phyloP scores from a whole-genome alignment of 2,329 filamentous ascomycete species.

The Immersiporthe knoxdaviesiana region DNA sequence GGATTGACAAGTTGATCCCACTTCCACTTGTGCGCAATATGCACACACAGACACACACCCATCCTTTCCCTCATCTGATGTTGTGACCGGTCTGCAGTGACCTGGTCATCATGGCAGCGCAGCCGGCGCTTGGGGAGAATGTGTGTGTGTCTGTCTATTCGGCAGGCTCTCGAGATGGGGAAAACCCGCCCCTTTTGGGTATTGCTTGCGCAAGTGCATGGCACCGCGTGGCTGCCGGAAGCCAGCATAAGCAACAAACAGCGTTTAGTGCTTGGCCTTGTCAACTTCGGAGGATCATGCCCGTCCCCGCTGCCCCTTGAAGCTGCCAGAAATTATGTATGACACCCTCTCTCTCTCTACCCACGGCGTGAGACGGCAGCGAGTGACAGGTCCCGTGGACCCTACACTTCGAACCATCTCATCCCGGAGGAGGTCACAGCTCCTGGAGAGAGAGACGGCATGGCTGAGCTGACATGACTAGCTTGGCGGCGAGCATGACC shows the following conservation, averaged over 20 bases:
- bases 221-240: slow-evolving; percentile 1
- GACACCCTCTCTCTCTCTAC: too few relatives aligned
- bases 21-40: background rate
- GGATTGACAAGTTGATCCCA: slow-evolving; percentile 7
- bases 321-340: too few relatives aligned
- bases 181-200: background rate
- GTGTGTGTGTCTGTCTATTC: background rate
- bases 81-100: slow-evolving; percentile 8
- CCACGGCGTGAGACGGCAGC: background rate
- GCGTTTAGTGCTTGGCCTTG: background rate
- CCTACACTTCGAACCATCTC: background rate
- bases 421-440: background rate
- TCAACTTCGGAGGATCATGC: background rate
- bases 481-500: background rate
- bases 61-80: background rate
- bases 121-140: background rate
- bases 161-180: background rate
- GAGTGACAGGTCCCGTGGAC: background rate
- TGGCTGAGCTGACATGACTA: background rate
- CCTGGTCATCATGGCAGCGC: background rate
- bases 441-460: slow-evolving; percentile 6
- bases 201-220: slow-evolving; percentile 8
- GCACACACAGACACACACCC: background rate
- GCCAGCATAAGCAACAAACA: background rate
- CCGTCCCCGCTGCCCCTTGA: background rate